These are phyloP conservation scores for Sporisorium reilianum DNA, from an alignment of 1,284 basidiomycete genomes.

Conservation along the genomic window DNA sequence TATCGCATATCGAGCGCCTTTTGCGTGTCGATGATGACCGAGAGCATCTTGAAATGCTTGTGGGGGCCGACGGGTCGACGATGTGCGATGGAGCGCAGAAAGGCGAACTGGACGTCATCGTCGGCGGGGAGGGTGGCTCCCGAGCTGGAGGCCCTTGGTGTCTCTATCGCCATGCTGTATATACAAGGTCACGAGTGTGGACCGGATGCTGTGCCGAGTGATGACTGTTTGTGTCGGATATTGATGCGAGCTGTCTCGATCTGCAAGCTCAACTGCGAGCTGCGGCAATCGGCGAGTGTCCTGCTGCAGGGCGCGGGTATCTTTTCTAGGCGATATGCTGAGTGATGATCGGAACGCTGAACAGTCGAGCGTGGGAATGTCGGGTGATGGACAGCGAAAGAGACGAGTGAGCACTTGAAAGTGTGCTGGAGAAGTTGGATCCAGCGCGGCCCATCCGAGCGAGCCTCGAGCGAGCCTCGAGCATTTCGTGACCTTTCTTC, in stretches of 20 bases:
- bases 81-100: conserved; percentile 55
- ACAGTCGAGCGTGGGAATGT: not conserved
- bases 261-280: not conserved
- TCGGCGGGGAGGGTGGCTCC: conserved; percentile 31
- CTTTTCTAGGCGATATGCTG: not conserved
- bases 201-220: not conserved
- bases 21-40: conserved; percentile 49
- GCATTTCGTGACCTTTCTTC: conserved; percentile 25
- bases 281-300: not conserved
- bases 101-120: conserved; percentile 51
- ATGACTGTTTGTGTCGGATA: not conserved
- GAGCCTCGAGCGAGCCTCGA: conserved; percentile 1
- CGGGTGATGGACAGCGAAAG: not conserved
- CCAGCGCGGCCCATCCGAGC: conserved; percentile 14
- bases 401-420: not conserved
- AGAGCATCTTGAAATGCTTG: conserved; percentile 61
- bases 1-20: conserved; percentile 39
- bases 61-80: conserved; percentile 61
- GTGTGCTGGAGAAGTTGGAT: conserved; percentile 2
- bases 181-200: not conserved
- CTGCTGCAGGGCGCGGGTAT: not conserved
- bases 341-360: no score
- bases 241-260: not conserved
- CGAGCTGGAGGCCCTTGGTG: conserved; percentile 16
- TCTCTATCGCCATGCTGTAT: conserved; percentile 19